phyloP scores from a whole-genome alignment of 2,329 filamentous ascomycete species.

The Talaromyces sp. region DNA sequence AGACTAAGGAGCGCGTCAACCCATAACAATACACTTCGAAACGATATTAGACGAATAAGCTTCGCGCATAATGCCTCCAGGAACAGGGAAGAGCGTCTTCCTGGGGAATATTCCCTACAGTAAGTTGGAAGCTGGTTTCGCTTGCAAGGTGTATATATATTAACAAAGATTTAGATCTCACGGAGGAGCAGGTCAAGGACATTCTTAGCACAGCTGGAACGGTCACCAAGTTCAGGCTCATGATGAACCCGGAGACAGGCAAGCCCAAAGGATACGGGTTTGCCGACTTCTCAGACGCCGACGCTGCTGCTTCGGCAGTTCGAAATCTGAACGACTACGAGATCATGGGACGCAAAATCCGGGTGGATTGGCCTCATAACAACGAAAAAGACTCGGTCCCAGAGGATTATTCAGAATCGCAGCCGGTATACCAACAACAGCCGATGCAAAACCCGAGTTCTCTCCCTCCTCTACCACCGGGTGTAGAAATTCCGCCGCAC shows the following conservation, averaged over 20 bases:
- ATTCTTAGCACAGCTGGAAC: constrained; percentile 88
- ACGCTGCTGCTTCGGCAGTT: constrained; percentile 87
- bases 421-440: constrained; percentile 26
- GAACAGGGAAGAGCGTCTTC: constrained; percentile 43
- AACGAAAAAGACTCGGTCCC: constrained; percentile 66
- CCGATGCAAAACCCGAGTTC: constrained; percentile 44
- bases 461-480: constrained; percentile 77
- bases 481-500: constrained; percentile 76
- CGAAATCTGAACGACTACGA: constrained; percentile 94
- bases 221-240: constrained; percentile 85
- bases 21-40: not conserved
- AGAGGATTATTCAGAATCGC: constrained; percentile 41
- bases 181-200: constrained; percentile 91
- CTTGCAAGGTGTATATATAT: constrained; percentile 16
- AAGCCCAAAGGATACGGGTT: constrained; percentile 96
- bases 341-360: constrained; percentile 87
- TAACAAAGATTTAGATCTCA: constrained; percentile 61
- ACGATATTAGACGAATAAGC: not conserved
- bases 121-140: constrained; percentile 72
- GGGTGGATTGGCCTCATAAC: constrained; percentile 95
- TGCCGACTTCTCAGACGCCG: constrained; percentile 88
- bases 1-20: not conserved
- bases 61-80: constrained; percentile 37
- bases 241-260: constrained; percentile 93
- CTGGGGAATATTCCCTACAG: constrained; percentile 62